phyloP scores from a whole-genome alignment of 495 filamentous ascomycete genomes.

The Margaritispora aquatica region DNA sequence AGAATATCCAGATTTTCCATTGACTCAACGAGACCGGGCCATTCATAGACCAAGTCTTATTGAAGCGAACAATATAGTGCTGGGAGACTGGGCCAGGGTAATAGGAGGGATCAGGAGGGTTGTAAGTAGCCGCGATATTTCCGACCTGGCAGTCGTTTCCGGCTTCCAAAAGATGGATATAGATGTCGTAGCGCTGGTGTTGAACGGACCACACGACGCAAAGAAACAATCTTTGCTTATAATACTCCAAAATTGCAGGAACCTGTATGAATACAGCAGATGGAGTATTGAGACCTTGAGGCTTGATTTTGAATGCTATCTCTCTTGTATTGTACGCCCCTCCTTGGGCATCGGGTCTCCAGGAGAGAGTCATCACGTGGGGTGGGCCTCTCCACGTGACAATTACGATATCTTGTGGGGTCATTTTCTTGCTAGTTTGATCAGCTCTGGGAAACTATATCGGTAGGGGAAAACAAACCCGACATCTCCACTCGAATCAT shows the following conservation, averaged over 20 bases:
- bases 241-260: not conserved
- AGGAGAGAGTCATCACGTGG: not conserved
- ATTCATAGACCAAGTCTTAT: not conserved
- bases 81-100: not conserved
- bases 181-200: not conserved
- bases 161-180: not conserved
- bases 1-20: not conserved
- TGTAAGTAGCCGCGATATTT: not conserved
- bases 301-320: not conserved
- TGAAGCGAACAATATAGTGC: not conserved
- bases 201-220: not conserved
- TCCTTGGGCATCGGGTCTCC: not conserved
- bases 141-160: not conserved
- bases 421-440: not conserved
- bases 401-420: not conserved
- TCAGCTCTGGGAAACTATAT: not conserved
- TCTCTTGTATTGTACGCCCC: not conserved
- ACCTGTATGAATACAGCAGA: not conserved
- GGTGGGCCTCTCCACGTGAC: not conserved
- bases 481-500: not conserved
- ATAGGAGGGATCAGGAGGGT: not conserved
- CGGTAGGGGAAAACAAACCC: not conserved
- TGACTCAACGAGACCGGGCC: not conserved
- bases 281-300: not conserved
- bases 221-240: not conserved